Conservation (phyloP, 306 rosid species). For the Sicyos baderoa region DNA sequence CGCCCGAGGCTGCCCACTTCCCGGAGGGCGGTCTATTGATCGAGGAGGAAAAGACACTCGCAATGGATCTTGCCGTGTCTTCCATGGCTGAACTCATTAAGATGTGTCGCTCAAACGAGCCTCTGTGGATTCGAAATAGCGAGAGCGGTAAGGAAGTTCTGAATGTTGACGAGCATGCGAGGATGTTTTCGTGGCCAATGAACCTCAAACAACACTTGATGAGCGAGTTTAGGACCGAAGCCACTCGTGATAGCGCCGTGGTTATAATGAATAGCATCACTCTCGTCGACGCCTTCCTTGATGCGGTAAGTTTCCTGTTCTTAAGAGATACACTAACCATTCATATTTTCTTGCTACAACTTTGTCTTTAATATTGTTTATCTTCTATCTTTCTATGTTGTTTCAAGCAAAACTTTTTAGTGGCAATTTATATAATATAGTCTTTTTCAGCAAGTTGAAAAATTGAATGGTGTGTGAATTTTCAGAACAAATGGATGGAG, state of each 20-base stretch:
- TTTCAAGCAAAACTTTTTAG: too few relatives aligned
- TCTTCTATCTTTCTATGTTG: too few relatives aligned
- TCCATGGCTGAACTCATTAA: slow-evolving; percentile 56
- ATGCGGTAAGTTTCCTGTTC: slow-evolving; percentile 42
- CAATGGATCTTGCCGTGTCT: slow-evolving; percentile 58
- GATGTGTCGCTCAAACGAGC: slow-evolving; percentile 53
- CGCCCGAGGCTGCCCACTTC: slow-evolving; percentile 38
- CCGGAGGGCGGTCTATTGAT: slow-evolving; percentile 39
- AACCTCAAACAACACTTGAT: slow-evolving; percentile 41
- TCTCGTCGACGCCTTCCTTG: slow-evolving; percentile 85
- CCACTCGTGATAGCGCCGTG: slow-evolving; percentile 60
- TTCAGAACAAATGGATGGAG: slow-evolving; percentile 83
- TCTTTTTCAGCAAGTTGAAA: too few relatives aligned
- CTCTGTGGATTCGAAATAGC: slow-evolving; percentile 55
- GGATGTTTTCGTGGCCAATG: slow-evolving; percentile 55
- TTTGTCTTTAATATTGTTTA: not conserved
- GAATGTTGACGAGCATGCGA: slow-evolving; percentile 57
- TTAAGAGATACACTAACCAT: too few relatives aligned
- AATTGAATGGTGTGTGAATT: not conserved
- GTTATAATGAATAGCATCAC: slow-evolving; percentile 92
- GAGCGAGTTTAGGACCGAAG: slow-evolving; percentile 56
- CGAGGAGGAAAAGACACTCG: slow-evolving; percentile 72
- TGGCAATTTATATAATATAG: too few relatives aligned
- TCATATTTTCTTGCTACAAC: too few relatives aligned
- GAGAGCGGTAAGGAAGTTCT: slow-evolving; percentile 58